Base-by-base conservation (phyloP, 805 yeast species). In the Suhomyces kilbournensis region DNA sequence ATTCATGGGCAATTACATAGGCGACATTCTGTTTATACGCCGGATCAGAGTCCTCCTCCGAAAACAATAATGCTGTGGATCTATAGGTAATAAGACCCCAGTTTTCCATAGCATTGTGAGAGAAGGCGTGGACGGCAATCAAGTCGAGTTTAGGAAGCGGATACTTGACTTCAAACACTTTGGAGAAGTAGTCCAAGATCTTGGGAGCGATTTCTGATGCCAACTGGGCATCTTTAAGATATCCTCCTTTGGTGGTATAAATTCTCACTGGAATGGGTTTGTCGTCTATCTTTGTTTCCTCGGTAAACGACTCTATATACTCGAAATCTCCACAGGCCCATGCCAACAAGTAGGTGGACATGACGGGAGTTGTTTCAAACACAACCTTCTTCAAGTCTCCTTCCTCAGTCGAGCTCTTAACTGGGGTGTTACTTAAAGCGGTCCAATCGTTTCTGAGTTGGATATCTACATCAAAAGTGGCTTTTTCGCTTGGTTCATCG, bases 71-170 rank as follows among this genome's bases (percentile, higher is more conserved):
- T 57, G 81, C 70, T 62, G 86, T 66, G 78, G 75, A 54, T 85
- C 85, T 71, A 80, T 88, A 61, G 79, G 86, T 69, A 50, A 89
- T 81, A 48, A 90, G 73, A 25, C 96, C 96, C 89, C 92, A 89
- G 73, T 90, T 90, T 71, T 89, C 96, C 96, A 89, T 89, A 20
- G 96, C 96, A 60, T 90, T 89, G 53, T 90, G 91, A 30, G 88
- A 81, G 64, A 85, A 87, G 48, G 87, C 82, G 59, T 89, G 92
- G 52, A 89, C 85, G 3, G 92, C 92, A 38, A 90, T 73, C 69
- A 88, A 75, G 64, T 90, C 96, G 66, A 88, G 72, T 69, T 89
- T 89, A 44, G 96, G 93, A 59, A 89, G 75, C 20, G 96, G 94
- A 63, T 87, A 89, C 54, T 71, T 62, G 48, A 79, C 66, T 54